Base-by-base conservation (phyloP, 257 asterid genomes). In the Przewalskia tangutica region DNA sequence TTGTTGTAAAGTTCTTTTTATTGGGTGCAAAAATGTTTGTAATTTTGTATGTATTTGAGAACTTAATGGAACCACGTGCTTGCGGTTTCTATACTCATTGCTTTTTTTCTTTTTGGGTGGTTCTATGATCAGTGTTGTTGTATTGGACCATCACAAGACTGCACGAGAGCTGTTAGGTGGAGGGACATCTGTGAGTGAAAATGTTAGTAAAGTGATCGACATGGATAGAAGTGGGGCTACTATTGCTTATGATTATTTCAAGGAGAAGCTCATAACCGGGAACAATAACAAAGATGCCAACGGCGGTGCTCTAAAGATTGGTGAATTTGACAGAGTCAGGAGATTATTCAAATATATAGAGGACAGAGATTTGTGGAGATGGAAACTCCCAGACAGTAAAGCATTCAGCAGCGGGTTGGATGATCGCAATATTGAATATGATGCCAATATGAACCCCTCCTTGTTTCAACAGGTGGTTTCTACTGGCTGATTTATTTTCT, bases 211-310 rank as follows among this genome's bases (percentile, higher is more conserved):
- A 87, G 90, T 91, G 82, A 90, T 95, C 6, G 98, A 95, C 85
- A 90, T 93, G 92, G 88, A 89, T 82, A 92, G 97, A 86, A 95
- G 98, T 89, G 98, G 94, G 54, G 98, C 98, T 77, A 93, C 98
- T 82, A 92, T 95, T 80, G 93, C 98, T 83, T 89, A 84, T 89
- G 98, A 95, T 89, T 95, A 93, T 90, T 95, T 95, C 92, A 89
- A 82, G 89, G 93, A 84, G 77, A 92, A 91, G 87, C 94, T 95
- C 83, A 81, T 85, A 40, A 58, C 79, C 18, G 86, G 85, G 82
- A 87, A 82, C 32, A 23, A 23, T 16, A 83, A 75, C 54, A 68
- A 59, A n/a, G 67, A 63, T 54, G 84, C 80, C 27, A 85, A 84
- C 60, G 68, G 40, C 71, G 6, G 38, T 59, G 68, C 58, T 40